Conservation (phyloP, 176 grass and related monocot species). For the Ananas comosus region DNA sequence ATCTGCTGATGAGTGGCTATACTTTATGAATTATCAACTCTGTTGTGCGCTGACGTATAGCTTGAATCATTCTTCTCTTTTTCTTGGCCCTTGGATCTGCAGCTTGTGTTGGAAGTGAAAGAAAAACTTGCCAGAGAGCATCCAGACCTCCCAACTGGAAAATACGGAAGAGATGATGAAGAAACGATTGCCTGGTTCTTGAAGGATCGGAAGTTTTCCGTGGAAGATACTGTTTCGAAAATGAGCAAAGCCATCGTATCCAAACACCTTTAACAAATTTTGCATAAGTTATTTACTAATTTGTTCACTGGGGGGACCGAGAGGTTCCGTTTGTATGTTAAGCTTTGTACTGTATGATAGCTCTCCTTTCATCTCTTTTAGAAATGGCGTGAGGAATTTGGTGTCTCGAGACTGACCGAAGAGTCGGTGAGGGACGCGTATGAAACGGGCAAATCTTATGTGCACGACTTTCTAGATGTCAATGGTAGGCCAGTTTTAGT, state of each 20-base stretch:
- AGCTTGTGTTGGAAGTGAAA: constrained; percentile 44
- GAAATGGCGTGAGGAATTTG: constrained; percentile 83
- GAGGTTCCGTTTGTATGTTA: not conserved
- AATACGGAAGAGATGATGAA: constrained; percentile 80
- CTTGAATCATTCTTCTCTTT: constrained; percentile 4
- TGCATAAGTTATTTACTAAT: no score
- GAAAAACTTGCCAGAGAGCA: constrained; percentile 49
- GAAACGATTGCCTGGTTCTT: constrained; percentile 66
- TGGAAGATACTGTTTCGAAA: constrained; percentile 60
- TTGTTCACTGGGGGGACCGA: no score
- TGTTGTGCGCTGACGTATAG: not conserved
- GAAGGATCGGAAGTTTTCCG: constrained; percentile 69
- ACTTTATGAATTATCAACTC: not conserved
- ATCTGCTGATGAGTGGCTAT: constrained; percentile 6
- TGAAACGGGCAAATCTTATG: constrained; percentile 71
- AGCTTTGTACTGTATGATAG: constrained; percentile 6
- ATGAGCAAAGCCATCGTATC: constrained; percentile 86
- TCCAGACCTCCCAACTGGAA: constrained; percentile 50
- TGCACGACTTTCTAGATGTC: constrained; percentile 65
- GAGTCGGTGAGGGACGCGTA: constrained; percentile 61
- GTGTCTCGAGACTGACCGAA: constrained; percentile 53
- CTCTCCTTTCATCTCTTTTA: constrained; percentile 35
- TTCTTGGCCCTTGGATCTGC: not conserved
- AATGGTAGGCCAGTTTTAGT: constrained; percentile 66
- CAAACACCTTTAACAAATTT: not conserved